phyloP scores from a whole-genome alignment of 2,329 filamentous ascomycete species.

The Harringtonia aguacate region DNA sequence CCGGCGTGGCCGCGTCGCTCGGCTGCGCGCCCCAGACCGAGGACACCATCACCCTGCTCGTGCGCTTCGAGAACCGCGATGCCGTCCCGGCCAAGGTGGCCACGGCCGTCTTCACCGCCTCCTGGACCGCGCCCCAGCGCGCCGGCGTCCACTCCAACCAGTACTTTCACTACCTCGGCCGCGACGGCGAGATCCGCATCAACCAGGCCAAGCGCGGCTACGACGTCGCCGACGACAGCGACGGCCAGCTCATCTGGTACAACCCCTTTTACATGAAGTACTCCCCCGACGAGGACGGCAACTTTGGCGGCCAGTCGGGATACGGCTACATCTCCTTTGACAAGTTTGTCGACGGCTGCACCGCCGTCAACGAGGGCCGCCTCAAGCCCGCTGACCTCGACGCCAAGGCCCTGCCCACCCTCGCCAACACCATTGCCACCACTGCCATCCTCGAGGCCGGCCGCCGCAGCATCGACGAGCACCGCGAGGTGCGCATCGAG shows the following conservation, averaged over 20 bases:
- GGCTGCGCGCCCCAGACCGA: slow-evolving; percentile 76
- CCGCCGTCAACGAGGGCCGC: slow-evolving; percentile 62
- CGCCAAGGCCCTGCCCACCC: slow-evolving; percentile 67
- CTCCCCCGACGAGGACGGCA: slow-evolving; percentile 86
- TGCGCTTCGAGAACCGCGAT: slow-evolving; percentile 74
- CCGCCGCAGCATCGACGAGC: slow-evolving; percentile 73
- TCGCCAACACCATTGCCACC: slow-evolving; percentile 82
- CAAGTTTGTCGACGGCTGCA: slow-evolving; percentile 87
- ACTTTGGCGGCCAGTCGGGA: slow-evolving; percentile 82
- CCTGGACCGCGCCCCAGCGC: slow-evolving; percentile 86
- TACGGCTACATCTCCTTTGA: slow-evolving; percentile 94
- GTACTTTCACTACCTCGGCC: slow-evolving; percentile 90
- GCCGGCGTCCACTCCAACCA: slow-evolving; percentile 95
- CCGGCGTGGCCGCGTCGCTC: slow-evolving; percentile 65
- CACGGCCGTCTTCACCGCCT: slow-evolving; percentile 85
- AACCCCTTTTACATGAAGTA: slow-evolving; percentile 97
- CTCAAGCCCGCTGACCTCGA: slow-evolving; percentile 69
- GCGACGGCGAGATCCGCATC: slow-evolving; percentile 73
- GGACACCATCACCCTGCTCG: slow-evolving; percentile 84
- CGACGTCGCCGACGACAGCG: slow-evolving; percentile 77
- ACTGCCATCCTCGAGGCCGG: slow-evolving; percentile 88
- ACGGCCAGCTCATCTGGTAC: slow-evolving; percentile 66
- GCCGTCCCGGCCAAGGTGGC: slow-evolving; percentile 59
- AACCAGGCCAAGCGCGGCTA: slow-evolving; percentile 89
- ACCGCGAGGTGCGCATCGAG: slow-evolving; percentile 64